A percentile compares a stretch with the other conserved stretches of the same genome.
Conservation (phyloP, 164 flowering plant genomes). For the Buxus sempervirens region DNA sequence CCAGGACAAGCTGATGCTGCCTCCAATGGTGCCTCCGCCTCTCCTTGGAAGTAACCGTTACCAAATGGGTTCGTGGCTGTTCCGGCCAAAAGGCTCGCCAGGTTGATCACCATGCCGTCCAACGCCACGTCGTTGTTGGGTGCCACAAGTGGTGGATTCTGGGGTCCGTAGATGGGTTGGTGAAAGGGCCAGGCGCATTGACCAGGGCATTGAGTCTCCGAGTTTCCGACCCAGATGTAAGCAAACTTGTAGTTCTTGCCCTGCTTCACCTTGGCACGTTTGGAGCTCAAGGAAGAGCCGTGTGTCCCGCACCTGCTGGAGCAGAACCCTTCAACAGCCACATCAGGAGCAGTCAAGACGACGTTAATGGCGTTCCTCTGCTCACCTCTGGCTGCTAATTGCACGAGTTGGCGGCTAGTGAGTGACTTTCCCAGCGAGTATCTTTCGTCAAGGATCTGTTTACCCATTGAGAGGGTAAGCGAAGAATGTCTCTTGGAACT, state of each 20-base stretch:
- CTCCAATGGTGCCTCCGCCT: constrained; percentile 45
- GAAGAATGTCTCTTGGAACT: constrained; percentile 20
- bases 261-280: background rate
- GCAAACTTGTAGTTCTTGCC: constrained; percentile 33
- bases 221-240: constrained; percentile 68
- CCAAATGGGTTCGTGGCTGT: constrained; percentile 57
- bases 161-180: constrained; percentile 63
- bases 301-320: constrained; percentile 54
- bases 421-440: constrained; percentile 60
- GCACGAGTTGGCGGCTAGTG: constrained; percentile 25
- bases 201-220: constrained; percentile 56
- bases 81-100: constrained; percentile 49
- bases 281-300: constrained; percentile 23
- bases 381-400: constrained; percentile 43
- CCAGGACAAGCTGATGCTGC: constrained; percentile 58
- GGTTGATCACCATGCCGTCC: constrained; percentile 49
- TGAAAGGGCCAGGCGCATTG: constrained; percentile 69
- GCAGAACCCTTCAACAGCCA: constrained; percentile 57
- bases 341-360: constrained; percentile 56
- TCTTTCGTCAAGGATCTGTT: constrained; percentile 45
- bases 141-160: constrained; percentile 40
- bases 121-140: constrained; percentile 55
- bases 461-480: constrained; percentile 29
- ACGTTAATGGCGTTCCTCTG: constrained; percentile 39
- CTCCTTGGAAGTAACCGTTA: constrained; percentile 51